Evolutionary conservation across 495 filamentous ascomycete genomes (phyloP).

Genomic region (Lepraria neglecta): DNA sequence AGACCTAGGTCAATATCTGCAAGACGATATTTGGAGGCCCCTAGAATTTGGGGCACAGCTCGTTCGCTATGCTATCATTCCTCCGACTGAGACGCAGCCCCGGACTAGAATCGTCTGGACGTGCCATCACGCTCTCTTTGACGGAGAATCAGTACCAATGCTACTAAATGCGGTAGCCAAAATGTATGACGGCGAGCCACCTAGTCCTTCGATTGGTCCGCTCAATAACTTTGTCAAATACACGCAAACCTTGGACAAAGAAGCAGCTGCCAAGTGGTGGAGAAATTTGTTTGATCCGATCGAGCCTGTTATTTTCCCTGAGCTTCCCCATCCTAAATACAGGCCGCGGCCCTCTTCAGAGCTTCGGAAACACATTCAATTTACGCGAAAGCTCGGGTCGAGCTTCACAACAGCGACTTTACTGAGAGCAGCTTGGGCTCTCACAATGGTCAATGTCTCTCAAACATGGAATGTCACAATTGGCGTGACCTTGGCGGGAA

Average conservation of each 20-base stretch:
- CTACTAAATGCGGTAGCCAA: slow-evolving; percentile 52
- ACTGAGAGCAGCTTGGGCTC: slow-evolving; percentile 50
- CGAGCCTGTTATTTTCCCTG: slow-evolving; percentile 27
- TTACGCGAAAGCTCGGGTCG: slow-evolving; percentile 6
- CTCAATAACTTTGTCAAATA: slow-evolving; percentile 44
- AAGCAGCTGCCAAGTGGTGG: slow-evolving; percentile 42
- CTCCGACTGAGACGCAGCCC: not conserved
- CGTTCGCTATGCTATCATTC: not conserved
- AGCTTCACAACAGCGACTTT: slow-evolving; percentile 43
- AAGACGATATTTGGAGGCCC: not conserved
- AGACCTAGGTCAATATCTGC: not conserved
- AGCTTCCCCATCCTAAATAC: not conserved
- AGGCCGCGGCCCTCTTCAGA: not conserved
- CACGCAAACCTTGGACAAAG: slow-evolving; percentile 33
- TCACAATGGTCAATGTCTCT: slow-evolving; percentile 34
- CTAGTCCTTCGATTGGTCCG: slow-evolving; percentile 22
- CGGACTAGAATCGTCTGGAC: slow-evolving; percentile 46
- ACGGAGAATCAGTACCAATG: slow-evolving; percentile 59
- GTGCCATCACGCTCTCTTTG: slow-evolving; percentile 65
- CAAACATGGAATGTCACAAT: slow-evolving; percentile 43
- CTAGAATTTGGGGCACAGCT: not conserved
- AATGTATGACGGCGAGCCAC: slow-evolving; percentile 31
- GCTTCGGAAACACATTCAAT: not conserved
- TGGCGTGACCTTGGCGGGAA: slow-evolving; percentile 48
- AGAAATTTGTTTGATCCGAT: slow-evolving; percentile 34